Conservation (phyloP, 352 stramenopile genomes). For the Globisporangium rhizosaccharum region DNA sequence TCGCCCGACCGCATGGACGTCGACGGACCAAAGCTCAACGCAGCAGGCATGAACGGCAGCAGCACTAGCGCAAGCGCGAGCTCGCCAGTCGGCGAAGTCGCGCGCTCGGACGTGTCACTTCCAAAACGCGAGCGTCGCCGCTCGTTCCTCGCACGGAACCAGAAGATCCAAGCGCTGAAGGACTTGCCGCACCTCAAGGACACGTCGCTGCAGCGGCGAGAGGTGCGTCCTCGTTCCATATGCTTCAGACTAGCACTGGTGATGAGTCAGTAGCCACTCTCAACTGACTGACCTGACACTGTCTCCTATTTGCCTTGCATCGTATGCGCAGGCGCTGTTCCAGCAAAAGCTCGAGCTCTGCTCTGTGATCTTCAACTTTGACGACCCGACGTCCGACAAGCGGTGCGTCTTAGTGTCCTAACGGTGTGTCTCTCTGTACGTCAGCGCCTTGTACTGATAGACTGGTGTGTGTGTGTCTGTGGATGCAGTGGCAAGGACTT, state of each 20-base stretch:
- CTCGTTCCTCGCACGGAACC: constrained; percentile 79
- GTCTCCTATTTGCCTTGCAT: background rate
- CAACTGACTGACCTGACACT: background rate
- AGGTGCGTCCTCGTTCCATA: constrained; percentile 16
- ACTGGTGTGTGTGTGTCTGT: constrained; percentile 2
- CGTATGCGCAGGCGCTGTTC: constrained; percentile 83
- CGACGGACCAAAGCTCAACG: constrained; percentile 33
- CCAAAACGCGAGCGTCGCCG: constrained; percentile 76
- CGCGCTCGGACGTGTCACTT: constrained; percentile 76
- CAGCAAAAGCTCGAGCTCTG: constrained; percentile 95
- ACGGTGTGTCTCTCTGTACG: background rate
- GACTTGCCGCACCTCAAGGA: constrained; percentile 83
- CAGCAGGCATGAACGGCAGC: constrained; percentile 11
- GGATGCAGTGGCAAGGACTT: constrained; percentile 87
- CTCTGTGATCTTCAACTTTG: constrained; percentile 96
- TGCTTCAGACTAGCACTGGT: background rate
- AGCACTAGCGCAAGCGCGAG: constrained; percentile 10
- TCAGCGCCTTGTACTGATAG: background rate
- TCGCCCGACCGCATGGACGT: constrained; percentile 61
- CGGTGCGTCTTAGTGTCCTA: constrained; percentile 29
- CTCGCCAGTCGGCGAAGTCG: constrained; percentile 67
- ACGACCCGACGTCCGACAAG: constrained; percentile 94
- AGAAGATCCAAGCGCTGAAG: constrained; percentile 84
- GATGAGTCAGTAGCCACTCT: background rate
- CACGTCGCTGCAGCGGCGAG: constrained; percentile 74